phyloP scores from a whole-genome alignment of 192 early-diverging fungal species.

The Linnemannia zychae region DNA sequence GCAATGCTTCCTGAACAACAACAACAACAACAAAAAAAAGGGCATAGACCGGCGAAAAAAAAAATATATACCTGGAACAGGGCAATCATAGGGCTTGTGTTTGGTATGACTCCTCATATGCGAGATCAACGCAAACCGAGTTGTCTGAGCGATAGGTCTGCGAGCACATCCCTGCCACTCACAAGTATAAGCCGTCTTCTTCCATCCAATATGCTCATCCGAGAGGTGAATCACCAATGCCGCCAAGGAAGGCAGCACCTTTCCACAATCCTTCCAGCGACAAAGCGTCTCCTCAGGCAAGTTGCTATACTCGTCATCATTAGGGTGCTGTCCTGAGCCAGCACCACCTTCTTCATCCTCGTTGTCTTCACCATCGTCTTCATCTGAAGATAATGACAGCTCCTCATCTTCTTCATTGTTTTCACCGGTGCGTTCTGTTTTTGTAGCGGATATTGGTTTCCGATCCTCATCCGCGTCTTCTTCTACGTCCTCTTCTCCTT shows the following conservation, averaged over 20 bases:
- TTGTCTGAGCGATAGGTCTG: constrained; percentile 63
- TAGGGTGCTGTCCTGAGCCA: background rate
- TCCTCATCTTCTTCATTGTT: constrained; percentile 19
- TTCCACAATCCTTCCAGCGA: constrained; percentile 61
- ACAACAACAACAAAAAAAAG: background rate
- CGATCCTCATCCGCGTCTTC: background rate
- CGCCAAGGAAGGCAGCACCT: constrained; percentile 43
- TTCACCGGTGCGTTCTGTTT: background rate
- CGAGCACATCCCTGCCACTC: constrained; percentile 69
- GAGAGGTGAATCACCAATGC: constrained; percentile 60
- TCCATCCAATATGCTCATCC: constrained; percentile 73
- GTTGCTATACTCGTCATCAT: constrained; percentile 48
- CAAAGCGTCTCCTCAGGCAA: constrained; percentile 48
- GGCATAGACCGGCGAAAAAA: background rate
- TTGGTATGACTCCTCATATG: constrained; percentile 72
- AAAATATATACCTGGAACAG: constrained; percentile 38
- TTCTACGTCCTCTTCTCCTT: constrained; percentile 15
- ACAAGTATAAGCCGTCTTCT: constrained; percentile 66
- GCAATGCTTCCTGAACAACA: no score
- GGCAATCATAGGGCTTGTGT: constrained; percentile 71
- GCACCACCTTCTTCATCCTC: constrained; percentile 28
- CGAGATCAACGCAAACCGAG: constrained; percentile 70
- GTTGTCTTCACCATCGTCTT: constrained; percentile 37
- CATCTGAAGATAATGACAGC: constrained; percentile 36
- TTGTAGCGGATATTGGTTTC: background rate